Evolutionary conservation across 1,284 basidiomycete species (phyloP).

Genomic region (Malassezia yamatoensis): DNA sequence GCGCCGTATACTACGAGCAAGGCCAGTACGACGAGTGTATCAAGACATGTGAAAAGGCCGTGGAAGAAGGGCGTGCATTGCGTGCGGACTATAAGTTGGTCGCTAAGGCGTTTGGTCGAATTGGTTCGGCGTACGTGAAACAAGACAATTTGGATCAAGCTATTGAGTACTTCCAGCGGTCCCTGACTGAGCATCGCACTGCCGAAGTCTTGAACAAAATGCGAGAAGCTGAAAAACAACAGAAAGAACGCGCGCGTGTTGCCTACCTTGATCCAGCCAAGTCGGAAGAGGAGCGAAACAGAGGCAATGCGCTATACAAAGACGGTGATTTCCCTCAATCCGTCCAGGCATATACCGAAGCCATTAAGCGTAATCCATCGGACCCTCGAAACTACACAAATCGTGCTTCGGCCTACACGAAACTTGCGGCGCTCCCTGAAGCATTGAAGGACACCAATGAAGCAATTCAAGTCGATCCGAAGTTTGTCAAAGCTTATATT

Average conservation of each 20-base stretch:
- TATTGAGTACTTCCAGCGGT: slow-evolving; percentile 51
- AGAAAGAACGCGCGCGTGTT: slow-evolving; percentile 65
- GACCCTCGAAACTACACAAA: slow-evolving; percentile 94
- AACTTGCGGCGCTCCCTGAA: slow-evolving; percentile 84
- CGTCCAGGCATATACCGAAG: slow-evolving; percentile 85
- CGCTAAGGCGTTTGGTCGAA: slow-evolving; percentile 72
- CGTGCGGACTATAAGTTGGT: slow-evolving; percentile 56
- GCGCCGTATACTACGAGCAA: slow-evolving; percentile 86
- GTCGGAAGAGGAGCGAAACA: slow-evolving; percentile 73
- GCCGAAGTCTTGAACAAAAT: slow-evolving; percentile 85
- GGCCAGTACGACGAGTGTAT: slow-evolving; percentile 82
- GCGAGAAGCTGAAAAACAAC: slow-evolving; percentile 60
- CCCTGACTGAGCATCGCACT: slow-evolving; percentile 90
- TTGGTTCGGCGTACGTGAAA: slow-evolving; percentile 74
- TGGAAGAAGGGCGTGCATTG: slow-evolving; percentile 72
- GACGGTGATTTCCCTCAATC: slow-evolving; percentile 58
- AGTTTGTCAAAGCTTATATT: slow-evolving; percentile 72
- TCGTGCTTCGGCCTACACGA: slow-evolving; percentile 90
- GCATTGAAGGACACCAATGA: slow-evolving; percentile 90
- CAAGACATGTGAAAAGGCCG: slow-evolving; percentile 82
- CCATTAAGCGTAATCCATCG: slow-evolving; percentile 84
- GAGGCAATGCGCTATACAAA: slow-evolving; percentile 89
- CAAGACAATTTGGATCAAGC: slow-evolving; percentile 68
- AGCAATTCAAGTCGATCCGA: slow-evolving; percentile 82
- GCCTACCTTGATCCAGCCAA: slow-evolving; percentile 83